Base-by-base conservation (phyloP, 257 asterid genomes). In the Dorcoceras hygrometricum region DNA sequence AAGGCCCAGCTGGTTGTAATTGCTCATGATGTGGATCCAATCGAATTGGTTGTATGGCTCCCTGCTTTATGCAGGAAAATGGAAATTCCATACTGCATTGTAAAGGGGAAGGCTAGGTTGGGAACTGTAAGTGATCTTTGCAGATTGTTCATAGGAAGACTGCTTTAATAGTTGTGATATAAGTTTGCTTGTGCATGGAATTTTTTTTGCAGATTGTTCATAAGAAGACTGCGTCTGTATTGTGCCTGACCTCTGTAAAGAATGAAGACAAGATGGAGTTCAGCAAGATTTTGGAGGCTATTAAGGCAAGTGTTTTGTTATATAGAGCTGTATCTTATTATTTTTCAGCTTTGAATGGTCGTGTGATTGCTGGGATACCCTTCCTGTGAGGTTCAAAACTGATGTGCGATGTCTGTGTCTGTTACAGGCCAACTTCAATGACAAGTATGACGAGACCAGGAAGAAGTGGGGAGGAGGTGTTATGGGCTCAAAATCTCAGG, bases 21-120 rank as follows among this genome's bases (percentile, higher is more conserved):
- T 7, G 90, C 87, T 10, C 90, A 84, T 51, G 90, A 84, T 69
- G 90, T 84, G 0, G 90, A 84, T 57, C 90, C 90, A 0, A 84
- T 84, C 25, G 90, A 84, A 70, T 16, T 84, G 77, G 90, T 84
- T 25, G 87, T 84, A 8, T n/a, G n/a, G n/a, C n/a, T n/a, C n/a
- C n/a, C n/a, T n/a, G n/a, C n/a, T n/a, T n/a, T n/a, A n/a, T n/a
- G n/a, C n/a, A n/a, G n/a, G n/a, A n/a, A n/a, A n/a, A n/a, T n/a
- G n/a, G n/a, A n/a, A n/a, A n/a, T n/a, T n/a, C n/a, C n/a, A n/a
- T n/a, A n/a, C n/a, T n/a, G n/a, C n/a, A n/a, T n/a, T n/a, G n/a
- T n/a, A n/a, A n/a, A n/a, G n/a, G n/a, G n/a, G n/a, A n/a, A n/a
- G n/a, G n/a, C n/a, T n/a, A n/a, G n/a, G n/a, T n/a, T 84, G 71